Conservation (phyloP, 2,329 filamentous ascomycete genomes). For the Knoxdaviesia proteae region DNA sequence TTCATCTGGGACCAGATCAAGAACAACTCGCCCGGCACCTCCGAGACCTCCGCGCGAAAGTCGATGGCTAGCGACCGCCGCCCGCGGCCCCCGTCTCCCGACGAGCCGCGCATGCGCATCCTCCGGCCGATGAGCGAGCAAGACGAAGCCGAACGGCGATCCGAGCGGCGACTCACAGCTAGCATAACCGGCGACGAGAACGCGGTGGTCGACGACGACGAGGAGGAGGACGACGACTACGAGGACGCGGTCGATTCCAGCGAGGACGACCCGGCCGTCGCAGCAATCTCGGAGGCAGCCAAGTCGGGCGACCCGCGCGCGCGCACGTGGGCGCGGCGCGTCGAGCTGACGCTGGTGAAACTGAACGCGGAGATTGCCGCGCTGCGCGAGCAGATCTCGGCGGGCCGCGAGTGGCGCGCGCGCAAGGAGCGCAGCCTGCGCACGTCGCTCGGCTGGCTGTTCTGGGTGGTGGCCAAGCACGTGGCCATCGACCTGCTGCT, state of each 20-base stretch:
- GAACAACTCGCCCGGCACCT: constrained; percentile 51
- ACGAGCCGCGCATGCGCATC: constrained; percentile 35
- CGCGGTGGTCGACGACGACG: constrained; percentile 23
- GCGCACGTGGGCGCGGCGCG: constrained; percentile 48
- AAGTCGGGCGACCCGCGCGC: too few species aligned
- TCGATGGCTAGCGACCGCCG: constrained; percentile 11
- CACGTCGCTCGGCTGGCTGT: constrained; percentile 49
- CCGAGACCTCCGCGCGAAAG: constrained; percentile 31
- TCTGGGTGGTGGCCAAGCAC: constrained; percentile 54
- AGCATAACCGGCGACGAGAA: constrained; percentile 6
- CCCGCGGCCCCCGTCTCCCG: constrained; percentile 15
- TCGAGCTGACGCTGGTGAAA: constrained; percentile 71
- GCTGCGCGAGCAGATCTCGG: constrained; percentile 72
- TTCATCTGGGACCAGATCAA: constrained; percentile 99
- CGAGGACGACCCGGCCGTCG: too few species aligned
- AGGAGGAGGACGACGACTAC: constrained; percentile 16
- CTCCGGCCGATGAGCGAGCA: constrained; percentile 74
- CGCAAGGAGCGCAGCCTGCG: constrained; percentile 42
- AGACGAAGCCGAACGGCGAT: constrained; percentile 42
- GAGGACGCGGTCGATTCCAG: constrained; percentile 2
- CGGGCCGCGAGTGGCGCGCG: constrained; percentile 49
- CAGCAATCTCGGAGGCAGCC: too few species aligned
- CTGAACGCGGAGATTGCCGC: constrained; percentile 87
- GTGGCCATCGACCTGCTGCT: constrained; percentile 50
- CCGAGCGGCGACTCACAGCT: constrained; percentile 18